Base-by-base conservation (phyloP, 306 rosid species). In the Vigna hirtella region DNA sequence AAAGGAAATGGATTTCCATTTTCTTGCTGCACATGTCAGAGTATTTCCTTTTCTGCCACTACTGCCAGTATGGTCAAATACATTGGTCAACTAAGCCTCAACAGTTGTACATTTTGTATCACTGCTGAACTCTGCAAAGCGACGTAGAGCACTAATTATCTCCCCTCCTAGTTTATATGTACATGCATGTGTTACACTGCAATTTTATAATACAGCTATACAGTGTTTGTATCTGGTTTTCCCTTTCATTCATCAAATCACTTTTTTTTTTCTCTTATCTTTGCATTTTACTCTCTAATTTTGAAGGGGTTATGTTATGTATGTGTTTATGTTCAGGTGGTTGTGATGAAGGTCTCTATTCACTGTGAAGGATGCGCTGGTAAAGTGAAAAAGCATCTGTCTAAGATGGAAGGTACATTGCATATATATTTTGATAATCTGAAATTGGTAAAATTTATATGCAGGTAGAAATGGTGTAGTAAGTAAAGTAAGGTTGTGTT, bases 311-410 rank as follows among this genome's bases (percentile, higher is more conserved):
- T 56, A 49, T 9, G 38, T 6, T 26, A 34, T 30, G 34, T 30
- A 4, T 36, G 8, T 36, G 42, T 36, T 6, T 6, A 48, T 43
- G 2, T 63, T 55, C 84, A 93, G 98, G 98, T 92, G 82, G 98
- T 94, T 59, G 98, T 92, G 66, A 90, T 94, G 98, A 72, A 90
- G 64, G 98, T 92, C 38, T 88, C 98, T 55, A 85, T 94, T 86
- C 95, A 94, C 48, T 94, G 98, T 65, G 95, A 94, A 83, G 98
- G 98, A 59, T 94, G 98, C 77, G 98, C 98, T 59, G 91, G 89
- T 42, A 94, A 89, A 86, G 91, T 94, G 71, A 92, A 92, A 80
- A 94, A 85, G 51, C 97, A 90, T 83, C 80, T 94, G 3, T 84
- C 98, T 4, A 94, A 89, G 79, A 94, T 94, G 97, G 97, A 94